These are phyloP conservation scores for Hymenoscyphus occultus DNA, from an alignment of 2,329 filamentous ascomycete species.

Conservation along the genomic window DNA sequence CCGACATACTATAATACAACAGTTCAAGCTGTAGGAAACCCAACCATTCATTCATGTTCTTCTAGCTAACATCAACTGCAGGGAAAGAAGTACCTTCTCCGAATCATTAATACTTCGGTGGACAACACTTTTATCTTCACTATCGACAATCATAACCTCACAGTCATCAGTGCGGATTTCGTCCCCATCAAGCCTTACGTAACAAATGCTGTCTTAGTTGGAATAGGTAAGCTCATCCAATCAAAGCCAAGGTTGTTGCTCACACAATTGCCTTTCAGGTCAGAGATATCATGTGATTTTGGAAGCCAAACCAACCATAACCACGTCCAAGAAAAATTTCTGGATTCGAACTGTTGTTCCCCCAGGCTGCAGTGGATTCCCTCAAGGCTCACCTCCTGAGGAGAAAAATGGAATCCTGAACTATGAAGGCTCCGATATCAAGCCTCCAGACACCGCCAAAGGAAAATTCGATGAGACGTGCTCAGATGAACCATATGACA, in stretches of 20 bases:
- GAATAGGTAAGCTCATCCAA: constrained; percentile 19
- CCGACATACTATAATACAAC: neutral
- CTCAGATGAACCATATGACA: constrained; percentile 8
- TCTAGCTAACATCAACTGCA: neutral
- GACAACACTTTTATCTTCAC: constrained; percentile 43
- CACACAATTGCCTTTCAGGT: constrained; percentile 45
- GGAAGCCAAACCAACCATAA: constrained; percentile 38
- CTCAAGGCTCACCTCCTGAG: neutral
- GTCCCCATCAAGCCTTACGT: constrained; percentile 54
- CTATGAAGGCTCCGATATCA: neutral
- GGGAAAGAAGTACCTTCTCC: constrained; percentile 44
- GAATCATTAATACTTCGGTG: constrained; percentile 46
- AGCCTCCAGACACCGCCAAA: neutral
- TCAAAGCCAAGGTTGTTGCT: constrained; percentile 36
- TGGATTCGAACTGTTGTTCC: constrained; percentile 46
- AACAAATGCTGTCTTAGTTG: constrained; percentile 44
- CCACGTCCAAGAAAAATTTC: constrained; percentile 40
- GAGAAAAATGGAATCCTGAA: constrained; percentile 9
- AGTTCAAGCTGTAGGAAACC: neutral
- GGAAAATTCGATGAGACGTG: neutral
- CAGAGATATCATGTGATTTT: constrained; percentile 47
- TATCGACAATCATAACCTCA: constrained; percentile 54
- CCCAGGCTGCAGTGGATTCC: neutral
- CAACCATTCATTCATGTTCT: neutral
- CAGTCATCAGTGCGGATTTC: constrained; percentile 55